phyloP scores from a whole-genome alignment of 2,329 filamentous ascomycete species.

The Trichophyton mentagrophytes region DNA sequence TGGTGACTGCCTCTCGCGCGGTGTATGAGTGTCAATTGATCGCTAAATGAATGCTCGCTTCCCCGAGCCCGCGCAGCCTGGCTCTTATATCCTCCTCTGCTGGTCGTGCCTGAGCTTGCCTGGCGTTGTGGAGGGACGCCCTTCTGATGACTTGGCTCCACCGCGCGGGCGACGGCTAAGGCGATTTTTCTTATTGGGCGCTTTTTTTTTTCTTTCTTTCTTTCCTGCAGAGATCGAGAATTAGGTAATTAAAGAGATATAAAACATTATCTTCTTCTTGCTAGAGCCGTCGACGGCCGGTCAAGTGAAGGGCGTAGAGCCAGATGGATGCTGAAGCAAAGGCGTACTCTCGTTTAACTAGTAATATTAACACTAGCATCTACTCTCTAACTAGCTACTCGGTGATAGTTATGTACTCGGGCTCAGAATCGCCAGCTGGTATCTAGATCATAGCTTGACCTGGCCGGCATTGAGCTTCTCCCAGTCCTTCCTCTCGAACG shows the following conservation, averaged over 20 bases:
- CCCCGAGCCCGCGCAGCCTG: neutral
- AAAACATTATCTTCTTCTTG: neutral
- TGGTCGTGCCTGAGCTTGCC: neutral
- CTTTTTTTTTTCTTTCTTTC: neutral
- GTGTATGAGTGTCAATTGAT: neutral
- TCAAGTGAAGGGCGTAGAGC: neutral
- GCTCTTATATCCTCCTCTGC: neutral
- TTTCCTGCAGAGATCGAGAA: neutral
- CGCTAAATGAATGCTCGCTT: neutral
- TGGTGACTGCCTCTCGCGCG: neutral
- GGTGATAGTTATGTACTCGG: too few relatives aligned
- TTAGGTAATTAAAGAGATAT: neutral
- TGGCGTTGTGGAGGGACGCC: neutral
- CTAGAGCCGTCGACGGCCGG: neutral
- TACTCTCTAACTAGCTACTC: too few relatives aligned
- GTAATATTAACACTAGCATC: neutral
- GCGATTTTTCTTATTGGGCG: neutral
- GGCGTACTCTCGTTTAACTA: neutral
- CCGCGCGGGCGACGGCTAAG: neutral
- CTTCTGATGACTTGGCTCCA: conserved; percentile 2
- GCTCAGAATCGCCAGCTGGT: too few relatives aligned
- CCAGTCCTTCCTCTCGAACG: conserved; percentile 59
- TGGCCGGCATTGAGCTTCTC: conserved; percentile 50
- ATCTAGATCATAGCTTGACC: conserved; percentile 45
- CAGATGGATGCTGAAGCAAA: neutral